These are phyloP conservation scores for Cladosporium sp. DNA, from an alignment of 2,329 filamentous ascomycete genomes.

Conservation along the genomic window DNA sequence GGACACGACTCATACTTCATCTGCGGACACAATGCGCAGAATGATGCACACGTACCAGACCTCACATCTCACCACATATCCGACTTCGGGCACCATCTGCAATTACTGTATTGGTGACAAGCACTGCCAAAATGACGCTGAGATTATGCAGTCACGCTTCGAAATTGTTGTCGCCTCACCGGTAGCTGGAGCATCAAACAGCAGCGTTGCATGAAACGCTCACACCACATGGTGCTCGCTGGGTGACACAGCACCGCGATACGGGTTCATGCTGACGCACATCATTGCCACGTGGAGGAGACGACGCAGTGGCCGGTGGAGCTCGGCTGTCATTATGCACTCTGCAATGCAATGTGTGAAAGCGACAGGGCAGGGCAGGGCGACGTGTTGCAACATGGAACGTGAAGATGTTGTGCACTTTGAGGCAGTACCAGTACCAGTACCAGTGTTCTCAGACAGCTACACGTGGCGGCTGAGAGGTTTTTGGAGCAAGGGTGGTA, in stretches of 20 bases:
- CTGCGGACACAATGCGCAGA: too few relatives aligned
- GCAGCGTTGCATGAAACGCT: not conserved
- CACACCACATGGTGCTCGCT: not conserved
- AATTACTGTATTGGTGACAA: not conserved
- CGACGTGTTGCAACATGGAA: not conserved
- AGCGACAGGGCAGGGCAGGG: not conserved
- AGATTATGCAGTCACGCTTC: not conserved
- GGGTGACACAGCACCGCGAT: slow-evolving; percentile 1
- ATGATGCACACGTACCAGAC: too few relatives aligned
- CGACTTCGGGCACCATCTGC: not conserved
- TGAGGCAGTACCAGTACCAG: too few relatives aligned
- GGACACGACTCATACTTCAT: too few relatives aligned
- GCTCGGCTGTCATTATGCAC: slow-evolving; percentile 1
- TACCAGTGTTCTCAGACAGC: too few relatives aligned
- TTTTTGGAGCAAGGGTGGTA: too few relatives aligned
- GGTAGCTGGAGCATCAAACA: not conserved
- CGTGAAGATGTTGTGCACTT: too few relatives aligned
- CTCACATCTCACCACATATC: not conserved
- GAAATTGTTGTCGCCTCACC: not conserved
- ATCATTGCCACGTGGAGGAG: slow-evolving; percentile 9
- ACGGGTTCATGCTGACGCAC: slow-evolving; percentile 2
- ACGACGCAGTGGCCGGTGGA: not conserved
- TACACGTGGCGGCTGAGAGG: too few relatives aligned
- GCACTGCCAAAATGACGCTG: not conserved
- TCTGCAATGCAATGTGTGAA: not conserved